Evolutionary conservation across 2,329 filamentous ascomycete species (phyloP), one percentile per base, ranked within the genome.

Genomic region (Paecilomyces fulvus): DNA sequence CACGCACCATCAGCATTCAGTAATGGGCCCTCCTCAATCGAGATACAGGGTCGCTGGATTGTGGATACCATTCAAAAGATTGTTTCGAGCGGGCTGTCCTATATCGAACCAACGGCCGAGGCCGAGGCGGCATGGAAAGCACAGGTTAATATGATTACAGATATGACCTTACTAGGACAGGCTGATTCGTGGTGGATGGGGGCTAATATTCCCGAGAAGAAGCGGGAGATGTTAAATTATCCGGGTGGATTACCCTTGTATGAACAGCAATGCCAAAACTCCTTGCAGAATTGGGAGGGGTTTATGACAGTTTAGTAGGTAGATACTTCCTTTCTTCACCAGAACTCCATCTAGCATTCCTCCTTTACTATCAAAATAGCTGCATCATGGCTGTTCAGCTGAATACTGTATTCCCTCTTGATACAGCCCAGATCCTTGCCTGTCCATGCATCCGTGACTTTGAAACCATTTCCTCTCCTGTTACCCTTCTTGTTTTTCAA

Each of bases 21-120:
- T 63, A 86, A 85, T 60, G 83, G 82, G 0, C 83, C 83, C 0
- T 76, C 77, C 0, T 76, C 73, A 1, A 76, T 80, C 7, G 80
- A 84, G 59, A 63, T 81, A 1, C 83, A 86, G 61, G 82, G 80
- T 1, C 71, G 79, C 0, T 85, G 80, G 80, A 79, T 84, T 55
- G 69, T 73, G 4, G 75, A 80, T 46, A 66, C 67, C 43, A 80
- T 85, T 55, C 67, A 73, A 33, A 75, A 80, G 64, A 78, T 83
- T 60, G 66, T 75, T 60, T 60, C 62, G 1, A 70, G 79, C 46
- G 64, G 67, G 0, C 71, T 83, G 64, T 77, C 76, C 60, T 79
- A 77, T 54, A 77, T 85, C 55, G 76, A 84, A 57, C 73, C 80
- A 0, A 77, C 73, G 37, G 37, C 59, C 0, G 77, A 80, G 46